Percentiles rank a stretch among this genome's conserved stretches.
Conservation (phyloP, 2,329 filamentous ascomycete species). For the Xylariaceae sp. region DNA sequence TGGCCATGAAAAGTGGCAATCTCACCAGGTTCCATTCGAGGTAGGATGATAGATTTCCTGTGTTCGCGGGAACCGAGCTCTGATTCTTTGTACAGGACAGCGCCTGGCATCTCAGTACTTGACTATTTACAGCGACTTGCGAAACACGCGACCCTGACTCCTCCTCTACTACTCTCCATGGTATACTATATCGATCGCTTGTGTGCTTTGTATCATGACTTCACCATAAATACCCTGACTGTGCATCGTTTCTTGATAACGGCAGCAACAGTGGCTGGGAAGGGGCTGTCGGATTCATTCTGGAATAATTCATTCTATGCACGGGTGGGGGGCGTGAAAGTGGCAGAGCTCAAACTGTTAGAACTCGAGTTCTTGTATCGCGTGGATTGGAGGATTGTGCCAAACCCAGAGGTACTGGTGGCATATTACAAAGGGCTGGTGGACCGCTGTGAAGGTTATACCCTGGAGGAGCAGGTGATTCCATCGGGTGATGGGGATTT, state of each 20-base stretch:
- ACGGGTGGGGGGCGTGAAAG: slow-evolving; percentile 84
- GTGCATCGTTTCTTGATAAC: slow-evolving; percentile 97
- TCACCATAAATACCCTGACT: slow-evolving; percentile 93
- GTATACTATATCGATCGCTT: slow-evolving; percentile 97
- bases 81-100: slow-evolving; percentile 38
- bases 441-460: slow-evolving; percentile 56
- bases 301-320: slow-evolving; percentile 99
- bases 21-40: slow-evolving; percentile 94
- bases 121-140: slow-evolving; percentile 93
- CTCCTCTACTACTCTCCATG: slow-evolving; percentile 94
- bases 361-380: slow-evolving; percentile 91
- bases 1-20: slow-evolving; percentile 78
- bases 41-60: slow-evolving; percentile 38
- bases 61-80: neutral
- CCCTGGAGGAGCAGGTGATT: slow-evolving; percentile 38
- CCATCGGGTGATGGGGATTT: slow-evolving; percentile 27
- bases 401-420: slow-evolving; percentile 86
- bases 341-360: slow-evolving; percentile 82
- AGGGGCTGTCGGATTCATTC: slow-evolving; percentile 93
- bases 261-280: slow-evolving; percentile 90
- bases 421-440: slow-evolving; percentile 91
- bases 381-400: slow-evolving; percentile 95
- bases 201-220: slow-evolving; percentile 86
- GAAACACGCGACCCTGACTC: slow-evolving; percentile 87
- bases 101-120: slow-evolving; percentile 87